phyloP scores from a whole-genome alignment of 495 filamentous ascomycete genomes.

The Trichocladium uniseriatum region DNA sequence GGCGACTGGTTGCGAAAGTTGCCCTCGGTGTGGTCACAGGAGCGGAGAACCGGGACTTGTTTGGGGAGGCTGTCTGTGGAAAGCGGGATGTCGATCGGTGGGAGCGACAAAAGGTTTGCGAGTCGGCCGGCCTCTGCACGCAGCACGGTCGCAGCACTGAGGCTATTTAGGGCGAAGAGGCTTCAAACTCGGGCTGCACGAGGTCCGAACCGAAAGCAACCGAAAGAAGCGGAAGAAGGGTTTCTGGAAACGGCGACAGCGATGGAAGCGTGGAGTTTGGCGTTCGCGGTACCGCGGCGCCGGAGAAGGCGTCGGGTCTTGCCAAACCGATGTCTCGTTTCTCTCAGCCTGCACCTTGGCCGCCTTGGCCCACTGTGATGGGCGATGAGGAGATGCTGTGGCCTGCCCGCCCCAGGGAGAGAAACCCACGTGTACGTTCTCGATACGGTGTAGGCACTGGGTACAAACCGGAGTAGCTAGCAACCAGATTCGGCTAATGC shows the following conservation, averaged over 20 bases:
- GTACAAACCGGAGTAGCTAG: too few species aligned
- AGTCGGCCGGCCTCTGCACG: neutral
- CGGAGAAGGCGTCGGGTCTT: too few species aligned
- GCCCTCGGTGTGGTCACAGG: conserved; percentile 14
- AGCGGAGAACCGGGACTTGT: conserved; percentile 9
- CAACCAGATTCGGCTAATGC: neutral
- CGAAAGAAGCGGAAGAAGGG: neutral
- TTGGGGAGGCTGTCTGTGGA: conserved; percentile 18
- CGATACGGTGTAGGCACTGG: too few species aligned
- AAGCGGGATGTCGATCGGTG: conserved; percentile 20
- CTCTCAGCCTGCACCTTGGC: too few species aligned
- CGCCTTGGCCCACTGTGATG: too few species aligned
- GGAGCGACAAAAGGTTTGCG: neutral
- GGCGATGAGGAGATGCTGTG: too few species aligned
- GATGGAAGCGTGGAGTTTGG: neutral
- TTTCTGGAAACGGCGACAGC: neutral
- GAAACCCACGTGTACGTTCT: neutral
- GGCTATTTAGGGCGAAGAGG: too few species aligned
- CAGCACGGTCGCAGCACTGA: too few species aligned
- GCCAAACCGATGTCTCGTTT: too few species aligned
- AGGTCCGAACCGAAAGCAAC: too few species aligned
- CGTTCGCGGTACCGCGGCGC: too few species aligned
- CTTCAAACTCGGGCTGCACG: too few species aligned
- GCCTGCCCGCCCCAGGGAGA: conserved; percentile 4
- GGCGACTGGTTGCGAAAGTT: conserved; percentile 14